Base-by-base conservation (phyloP, 768 basidiomycete genomes). In the Omphalotus guepiniiformis region DNA sequence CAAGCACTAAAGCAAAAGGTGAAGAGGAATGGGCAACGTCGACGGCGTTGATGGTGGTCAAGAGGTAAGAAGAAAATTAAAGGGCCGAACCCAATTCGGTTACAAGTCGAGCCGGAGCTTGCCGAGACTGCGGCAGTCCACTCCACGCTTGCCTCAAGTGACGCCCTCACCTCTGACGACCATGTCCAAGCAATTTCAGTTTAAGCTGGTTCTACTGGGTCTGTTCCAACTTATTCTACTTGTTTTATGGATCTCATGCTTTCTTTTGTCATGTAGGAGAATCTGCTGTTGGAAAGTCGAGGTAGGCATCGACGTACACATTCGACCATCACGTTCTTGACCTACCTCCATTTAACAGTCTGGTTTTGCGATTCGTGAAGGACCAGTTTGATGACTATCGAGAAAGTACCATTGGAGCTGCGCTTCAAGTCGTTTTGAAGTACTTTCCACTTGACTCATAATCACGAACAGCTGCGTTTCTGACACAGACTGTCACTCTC, bases 201-300 rank as follows among this genome's bases (percentile, higher is more conserved):
- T 95, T 75, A 97, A 97, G 67, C 87, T 98, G 55, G 95, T 97
- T 53, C 80, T 97, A 38, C 81, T 97, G 53, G 96, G 96, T 90
- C 52, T 54, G 79, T 71, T 12, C 16, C 27, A 18, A n/a, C 19
- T 52, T 43, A 13, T 18, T 8, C 35, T 36, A 18, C 27, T 11
- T 13, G n/a, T n/a, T n/a, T n/a, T n/a, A n/a, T n/a, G n/a, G n/a
- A n/a, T n/a, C n/a, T n/a, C n/a, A n/a, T n/a, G n/a, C n/a, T n/a
- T n/a, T n/a, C 19, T 42, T 3, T 19, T 53, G 57, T 28, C 9
- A 15, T 48, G 22, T 61, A 96, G 93, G 94, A 58, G 94, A 97
- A 74, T 93, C 90, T 32, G 95, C 96, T 36, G 96, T 99, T 41
- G 96, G 96, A 43, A 99, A 99, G 76, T 91, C 88, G 51, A 91